Base-by-base conservation (phyloP, 2,329 filamentous ascomycete species). In the Aspergillus hortae region DNA sequence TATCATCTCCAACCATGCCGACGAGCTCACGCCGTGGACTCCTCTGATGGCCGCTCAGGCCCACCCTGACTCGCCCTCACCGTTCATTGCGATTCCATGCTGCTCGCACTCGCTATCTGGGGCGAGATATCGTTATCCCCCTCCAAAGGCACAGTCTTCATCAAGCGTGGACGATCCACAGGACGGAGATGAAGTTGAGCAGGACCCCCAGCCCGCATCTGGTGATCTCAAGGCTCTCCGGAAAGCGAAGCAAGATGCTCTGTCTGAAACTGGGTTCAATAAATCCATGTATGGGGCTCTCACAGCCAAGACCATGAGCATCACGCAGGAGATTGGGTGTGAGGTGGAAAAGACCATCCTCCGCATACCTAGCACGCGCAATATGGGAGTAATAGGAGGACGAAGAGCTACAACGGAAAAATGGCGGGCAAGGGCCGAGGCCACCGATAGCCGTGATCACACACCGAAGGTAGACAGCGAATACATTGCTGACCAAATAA, bases 11-110 rank as follows among this genome's bases (percentile, higher is more conserved):
- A 99, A 99, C 66, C 94, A 99, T 69, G 92, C 92, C 10, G 94
- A 99, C 67, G 92, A 99, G 73, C 80, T 99, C 12, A 99, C 94
- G 0, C 84, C 90, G 0, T 99, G 94, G 94, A 97, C 94, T 0
- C 94, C 94, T 0, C 80, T 97, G 15, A 82, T 99, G 38, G 92
- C 90, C 1, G 82, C 84, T 6, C 75, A 90, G 1, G 66, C 74
- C 2, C 64, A 58, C 48, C 69, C 68, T 0, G 49, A 52, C 14
- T 91, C 87, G 0, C 74, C 82, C 2, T 88, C 87, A 10, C 88
- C 91, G 0, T 99, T 96, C 70, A 84, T 99, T 56, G 88, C 89
- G 61, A 96, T 99, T 42, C 94, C 94, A 1, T 99, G 94, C 75
- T 99, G 94, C 74, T 95, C 90, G 58, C 91, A 97, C 73, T 82